Evolutionary conservation across 2,329 filamentous ascomycete genomes (phyloP).

Genomic region (Dothidotthia symphoricarpi): DNA sequence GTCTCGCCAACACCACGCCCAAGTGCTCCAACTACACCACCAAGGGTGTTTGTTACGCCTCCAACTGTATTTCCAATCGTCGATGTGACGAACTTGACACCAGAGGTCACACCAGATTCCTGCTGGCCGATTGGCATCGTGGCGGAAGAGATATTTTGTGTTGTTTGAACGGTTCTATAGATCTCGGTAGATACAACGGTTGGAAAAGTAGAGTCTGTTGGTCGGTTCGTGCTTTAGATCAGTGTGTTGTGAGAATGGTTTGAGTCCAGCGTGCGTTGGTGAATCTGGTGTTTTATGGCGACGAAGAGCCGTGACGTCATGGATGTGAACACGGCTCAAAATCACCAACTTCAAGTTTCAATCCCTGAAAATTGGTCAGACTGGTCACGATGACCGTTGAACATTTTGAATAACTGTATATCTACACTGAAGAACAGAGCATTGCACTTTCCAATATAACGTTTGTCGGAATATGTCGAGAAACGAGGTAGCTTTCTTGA

Average conservation of each 20-base stretch:
- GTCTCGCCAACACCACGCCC: constrained; percentile 49
- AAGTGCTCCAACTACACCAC: constrained; percentile 52
- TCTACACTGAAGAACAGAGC: no score
- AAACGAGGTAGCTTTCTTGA: no score
- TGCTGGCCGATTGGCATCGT: constrained; percentile 40
- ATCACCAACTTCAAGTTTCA: background rate
- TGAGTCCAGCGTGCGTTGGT: constrained; percentile 1
- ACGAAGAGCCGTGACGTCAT: constrained; percentile 4
- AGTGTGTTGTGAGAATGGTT: constrained; percentile 2
- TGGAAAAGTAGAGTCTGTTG: constrained; percentile 1
- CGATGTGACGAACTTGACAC: constrained; percentile 56
- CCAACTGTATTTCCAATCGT: constrained; percentile 56
- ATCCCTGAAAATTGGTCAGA: background rate
- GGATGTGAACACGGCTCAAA: constrained; percentile 1
- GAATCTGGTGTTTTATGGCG: constrained; percentile 5
- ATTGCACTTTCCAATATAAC: no score
- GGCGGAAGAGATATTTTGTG: constrained; percentile 4
- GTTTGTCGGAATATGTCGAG: no score
- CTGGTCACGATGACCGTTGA: background rate
- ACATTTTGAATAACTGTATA: no score
- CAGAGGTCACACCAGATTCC: constrained; percentile 50
- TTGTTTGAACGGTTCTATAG: constrained; percentile 1
- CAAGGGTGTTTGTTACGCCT: constrained; percentile 54
- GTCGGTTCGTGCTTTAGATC: constrained; percentile 6
- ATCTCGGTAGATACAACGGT: background rate